These are phyloP conservation scores for Diaporthe eres DNA, from an alignment of 2,329 filamentous ascomycete genomes.

Conservation along the genomic window DNA sequence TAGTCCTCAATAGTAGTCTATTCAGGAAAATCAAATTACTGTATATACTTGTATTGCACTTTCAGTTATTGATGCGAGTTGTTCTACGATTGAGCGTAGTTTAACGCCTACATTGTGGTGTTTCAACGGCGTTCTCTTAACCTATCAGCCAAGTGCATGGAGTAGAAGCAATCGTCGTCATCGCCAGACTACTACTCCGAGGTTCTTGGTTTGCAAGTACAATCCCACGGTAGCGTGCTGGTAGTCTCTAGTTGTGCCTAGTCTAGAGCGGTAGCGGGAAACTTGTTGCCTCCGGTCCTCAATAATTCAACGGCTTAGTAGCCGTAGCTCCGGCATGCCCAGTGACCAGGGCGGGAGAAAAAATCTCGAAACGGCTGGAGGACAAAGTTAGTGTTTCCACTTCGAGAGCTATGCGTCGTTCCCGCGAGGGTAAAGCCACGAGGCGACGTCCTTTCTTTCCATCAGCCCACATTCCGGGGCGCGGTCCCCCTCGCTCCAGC, in stretches of 20 bases:
- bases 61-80: background rate
- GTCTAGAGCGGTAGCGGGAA: background rate
- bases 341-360: background rate
- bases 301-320: constrained; percentile 12
- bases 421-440: constrained; percentile 1
- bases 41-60: background rate
- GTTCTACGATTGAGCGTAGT: background rate
- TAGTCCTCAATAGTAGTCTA: background rate
- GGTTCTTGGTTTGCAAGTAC: background rate
- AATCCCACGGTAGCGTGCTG: background rate
- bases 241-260: background rate
- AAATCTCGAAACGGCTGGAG: background rate
- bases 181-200: background rate
- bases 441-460: background rate
- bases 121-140: background rate
- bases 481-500: background rate
- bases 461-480: background rate
- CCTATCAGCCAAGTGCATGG: background rate
- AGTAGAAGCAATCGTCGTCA: too few species aligned
- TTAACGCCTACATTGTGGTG: background rate
- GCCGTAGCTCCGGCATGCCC: background rate
- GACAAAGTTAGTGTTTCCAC: background rate
- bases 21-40: background rate
- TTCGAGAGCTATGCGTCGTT: background rate
- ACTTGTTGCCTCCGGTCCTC: background rate